Evolutionary conservation across 345 rosid species (phyloP), one percentile per base, ranked within the genome.

Genomic region (Atalantia buxifolia): DNA sequence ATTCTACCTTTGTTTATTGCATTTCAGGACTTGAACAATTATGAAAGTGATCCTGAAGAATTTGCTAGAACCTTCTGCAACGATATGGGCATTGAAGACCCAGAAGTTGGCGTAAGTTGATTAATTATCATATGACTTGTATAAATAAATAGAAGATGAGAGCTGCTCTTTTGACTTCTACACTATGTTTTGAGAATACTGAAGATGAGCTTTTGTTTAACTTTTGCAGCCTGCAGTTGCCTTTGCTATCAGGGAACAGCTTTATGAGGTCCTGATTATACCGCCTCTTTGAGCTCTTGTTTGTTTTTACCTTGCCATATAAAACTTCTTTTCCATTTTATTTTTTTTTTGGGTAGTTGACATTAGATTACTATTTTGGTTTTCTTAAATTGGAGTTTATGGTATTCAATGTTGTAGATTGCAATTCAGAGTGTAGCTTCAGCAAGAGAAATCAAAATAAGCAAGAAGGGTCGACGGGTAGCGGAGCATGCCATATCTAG

Each of bases 1-100:
- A 18, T 50, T 50, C 61, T 28, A 25, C 50, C 12, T 31, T 59
- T 59, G 8, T 72, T n/a, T 72, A 22, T 33, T 75, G 66, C 22
- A 62, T 80, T 79, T 66, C 87, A 92, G 98, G 97, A 96, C 85
- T 84, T 94, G 81, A 96, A 96, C 89, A 92, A 94, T 81, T 91
- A 88, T 81, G 95, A 94, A 56, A 94, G 97, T 85, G 97, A 94
- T 79, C 99, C 97, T 71, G 98, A 96, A 86, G 95, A 89, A 73
- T 94, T 96, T 70, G 97, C 97, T 71, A 86, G 89, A 84, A 91
- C 94, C 79, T 91, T 96, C 81, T 92, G 98, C 83, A 85, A 82
- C 78, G 98, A 94, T 88, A 79, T 96, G 89, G 91, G 81, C 68
- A 88, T 96, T 82, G 85, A 86, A 80, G 99, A 94, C 86, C 99